Conservation (phyloP, 139 green algal genomes). For the Chlorella sp. region DNA sequence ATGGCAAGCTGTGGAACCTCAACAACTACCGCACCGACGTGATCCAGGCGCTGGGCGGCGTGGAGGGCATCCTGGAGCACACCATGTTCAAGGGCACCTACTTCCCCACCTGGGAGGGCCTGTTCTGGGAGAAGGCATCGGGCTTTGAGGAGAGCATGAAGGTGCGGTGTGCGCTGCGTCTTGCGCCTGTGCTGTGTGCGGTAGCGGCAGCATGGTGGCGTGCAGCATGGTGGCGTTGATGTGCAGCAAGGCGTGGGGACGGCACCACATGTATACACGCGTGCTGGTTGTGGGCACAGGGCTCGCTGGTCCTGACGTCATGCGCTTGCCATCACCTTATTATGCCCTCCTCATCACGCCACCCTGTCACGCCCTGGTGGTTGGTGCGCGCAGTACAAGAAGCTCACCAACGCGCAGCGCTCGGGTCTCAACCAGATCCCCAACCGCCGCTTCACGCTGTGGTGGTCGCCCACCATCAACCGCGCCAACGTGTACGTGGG, state of each 20-base stretch:
- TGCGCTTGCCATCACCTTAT: too few relatives aligned
- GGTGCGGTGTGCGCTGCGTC: too few relatives aligned
- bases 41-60: slow-evolving; percentile 95
- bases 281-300: too few relatives aligned
- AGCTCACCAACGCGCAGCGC: slow-evolving; percentile 98
- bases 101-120: slow-evolving; percentile 99
- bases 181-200: too few relatives aligned
- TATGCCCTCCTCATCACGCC: too few relatives aligned
- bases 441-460: slow-evolving; percentile 99
- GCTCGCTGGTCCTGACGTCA: too few relatives aligned
- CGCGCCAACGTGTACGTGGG: slow-evolving; percentile 99
- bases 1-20: slow-evolving; percentile 99
- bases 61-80: slow-evolving; percentile 99
- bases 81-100: slow-evolving; percentile 99
- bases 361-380: too few relatives aligned
- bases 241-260: too few relatives aligned
- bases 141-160: slow-evolving; percentile 74
- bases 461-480: slow-evolving; percentile 99
- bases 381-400: too few relatives aligned
- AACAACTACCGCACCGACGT: slow-evolving; percentile 98
- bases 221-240: too few relatives aligned
- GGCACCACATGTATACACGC: too few relatives aligned
- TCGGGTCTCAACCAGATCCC: slow-evolving; percentile 97
- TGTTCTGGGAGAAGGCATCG: slow-evolving; percentile 97
- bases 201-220: too few relatives aligned